Percentiles rank a stretch among this genome's conserved stretches.
phyloP scores from a whole-genome alignment of 176 grass and related monocot species.

The Oryza glaberrima region DNA sequence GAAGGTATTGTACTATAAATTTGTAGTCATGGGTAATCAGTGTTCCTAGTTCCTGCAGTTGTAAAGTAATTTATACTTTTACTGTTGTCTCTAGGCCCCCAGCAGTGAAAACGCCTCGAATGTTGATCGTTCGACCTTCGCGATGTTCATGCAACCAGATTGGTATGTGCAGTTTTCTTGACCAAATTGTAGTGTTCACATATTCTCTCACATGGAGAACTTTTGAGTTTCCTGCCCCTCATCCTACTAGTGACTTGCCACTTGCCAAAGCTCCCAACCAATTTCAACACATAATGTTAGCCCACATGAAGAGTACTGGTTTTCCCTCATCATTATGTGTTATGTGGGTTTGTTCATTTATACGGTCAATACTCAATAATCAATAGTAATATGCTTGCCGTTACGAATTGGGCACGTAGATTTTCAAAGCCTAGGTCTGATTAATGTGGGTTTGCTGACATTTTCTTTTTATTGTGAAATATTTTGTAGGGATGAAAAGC shows the following conservation, averaged over 20 bases:
- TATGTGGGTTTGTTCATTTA: constrained; percentile 8
- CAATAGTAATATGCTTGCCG: neutral
- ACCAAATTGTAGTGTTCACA: neutral
- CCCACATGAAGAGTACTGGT: neutral
- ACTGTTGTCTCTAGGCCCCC: constrained; percentile 65
- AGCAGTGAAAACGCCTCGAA: constrained; percentile 63
- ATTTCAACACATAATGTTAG: neutral
- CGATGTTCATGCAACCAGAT: constrained; percentile 97
- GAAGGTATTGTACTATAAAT: constrained; percentile 58
- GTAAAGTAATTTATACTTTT: neutral
- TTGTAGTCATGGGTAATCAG: neutral
- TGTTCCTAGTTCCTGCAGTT: neutral
- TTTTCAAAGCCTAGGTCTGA: neutral
- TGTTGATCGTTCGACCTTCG: constrained; percentile 86
- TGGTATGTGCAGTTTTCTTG: constrained; percentile 48
- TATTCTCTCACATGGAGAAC: constrained; percentile 5
- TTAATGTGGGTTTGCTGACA: neutral
- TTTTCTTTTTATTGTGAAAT: neutral
- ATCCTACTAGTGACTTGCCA: neutral
- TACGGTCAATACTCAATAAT: neutral
- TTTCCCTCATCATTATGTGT: neutral
- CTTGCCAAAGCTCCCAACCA: neutral
- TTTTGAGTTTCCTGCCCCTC: neutral
- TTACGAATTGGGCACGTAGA: neutral
- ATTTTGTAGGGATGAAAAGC: constrained; percentile 70